These are phyloP conservation scores for Cyclanthera cordifolia DNA, from an alignment of 306 rosid genomes.

Conservation along the genomic window DNA sequence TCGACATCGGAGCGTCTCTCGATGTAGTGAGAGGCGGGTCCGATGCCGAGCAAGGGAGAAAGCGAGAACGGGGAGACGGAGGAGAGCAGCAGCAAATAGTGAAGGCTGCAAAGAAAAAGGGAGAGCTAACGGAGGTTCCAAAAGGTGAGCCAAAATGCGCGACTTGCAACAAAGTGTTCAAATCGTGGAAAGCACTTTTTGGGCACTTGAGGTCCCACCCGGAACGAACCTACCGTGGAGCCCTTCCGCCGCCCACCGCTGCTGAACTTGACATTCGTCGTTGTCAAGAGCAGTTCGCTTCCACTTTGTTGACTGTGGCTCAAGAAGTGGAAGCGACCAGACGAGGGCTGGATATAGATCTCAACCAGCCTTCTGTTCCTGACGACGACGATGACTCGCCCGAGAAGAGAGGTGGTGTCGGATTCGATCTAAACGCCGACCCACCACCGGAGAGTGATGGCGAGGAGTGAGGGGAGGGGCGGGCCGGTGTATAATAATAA, in stretches of 20 bases:
- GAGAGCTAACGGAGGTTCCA: conserved; percentile 7
- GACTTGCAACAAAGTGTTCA: conserved; percentile 7
- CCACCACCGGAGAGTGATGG: conserved; percentile 1
- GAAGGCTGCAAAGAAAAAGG: conserved; percentile 3
- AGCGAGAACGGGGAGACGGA: background rate
- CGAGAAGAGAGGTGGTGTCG: background rate
- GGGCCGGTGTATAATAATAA: background rate
- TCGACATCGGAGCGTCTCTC: too few species aligned
- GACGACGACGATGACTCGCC: background rate
- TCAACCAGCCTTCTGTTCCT: background rate
- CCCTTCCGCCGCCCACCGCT: conserved; percentile 18
- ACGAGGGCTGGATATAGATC: conserved; percentile 4
- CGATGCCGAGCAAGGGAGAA: background rate
- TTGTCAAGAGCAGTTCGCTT: background rate
- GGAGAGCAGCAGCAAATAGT: conserved; percentile 4
- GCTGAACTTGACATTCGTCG: conserved; percentile 1
- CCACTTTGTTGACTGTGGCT: conserved; percentile 8
- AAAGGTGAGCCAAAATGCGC: conserved; percentile 9
- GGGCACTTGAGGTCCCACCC: conserved; percentile 29
- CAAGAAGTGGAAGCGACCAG: background rate
- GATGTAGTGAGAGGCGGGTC: too few species aligned
- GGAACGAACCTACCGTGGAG: conserved; percentile 19
- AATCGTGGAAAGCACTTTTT: conserved; percentile 25
- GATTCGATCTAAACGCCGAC: background rate
- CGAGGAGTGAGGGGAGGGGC: background rate